Percentiles rank a stretch among this genome's conserved stretches.
phyloP scores from a whole-genome alignment of 1,284 basidiomycete species.

The Irpex lacteus region DNA sequence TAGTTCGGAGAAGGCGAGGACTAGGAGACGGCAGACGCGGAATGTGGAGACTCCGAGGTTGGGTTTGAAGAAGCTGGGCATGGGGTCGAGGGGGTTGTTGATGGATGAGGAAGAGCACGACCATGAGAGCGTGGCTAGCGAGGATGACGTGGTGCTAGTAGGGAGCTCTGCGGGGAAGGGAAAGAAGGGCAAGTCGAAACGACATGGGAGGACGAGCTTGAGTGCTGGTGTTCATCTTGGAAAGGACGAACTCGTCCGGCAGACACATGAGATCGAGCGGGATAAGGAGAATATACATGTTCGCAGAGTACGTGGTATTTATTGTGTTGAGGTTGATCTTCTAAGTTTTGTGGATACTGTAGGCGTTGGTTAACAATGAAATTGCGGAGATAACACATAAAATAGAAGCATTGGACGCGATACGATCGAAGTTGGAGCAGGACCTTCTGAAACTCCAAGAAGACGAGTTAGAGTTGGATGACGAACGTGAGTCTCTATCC shows the following conservation, averaged over 20 bases:
- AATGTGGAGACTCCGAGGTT: constrained; percentile 77
- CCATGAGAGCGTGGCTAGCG: constrained; percentile 58
- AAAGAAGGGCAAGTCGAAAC: constrained; percentile 49
- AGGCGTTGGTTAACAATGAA: constrained; percentile 84
- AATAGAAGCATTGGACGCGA: constrained; percentile 82
- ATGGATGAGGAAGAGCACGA: constrained; percentile 61
- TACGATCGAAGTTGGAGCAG: constrained; percentile 79
- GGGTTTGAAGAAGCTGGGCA: constrained; percentile 77
- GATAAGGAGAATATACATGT: constrained; percentile 92
- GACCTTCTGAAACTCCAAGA: constrained; percentile 88
- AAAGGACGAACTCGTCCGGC: constrained; percentile 77
- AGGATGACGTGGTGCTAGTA: constrained; percentile 65
- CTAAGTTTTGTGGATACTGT: constrained; percentile 7
- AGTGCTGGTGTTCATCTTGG: constrained; percentile 71
- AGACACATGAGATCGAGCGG: constrained; percentile 79
- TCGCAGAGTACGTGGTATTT: constrained; percentile 62
- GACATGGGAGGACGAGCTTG: constrained; percentile 63
- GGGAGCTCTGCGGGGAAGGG: constrained; percentile 34
- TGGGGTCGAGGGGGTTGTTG: constrained; percentile 74
- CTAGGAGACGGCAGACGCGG: constrained; percentile 73
- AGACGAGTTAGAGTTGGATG: constrained; percentile 93
- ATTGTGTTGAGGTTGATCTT: no score
- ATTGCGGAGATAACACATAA: constrained; percentile 86
- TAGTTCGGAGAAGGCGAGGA: constrained; percentile 75
- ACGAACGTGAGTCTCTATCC: constrained; percentile 66